Conservation (phyloP, 345 rosid species). For the Pistacia vera region DNA sequence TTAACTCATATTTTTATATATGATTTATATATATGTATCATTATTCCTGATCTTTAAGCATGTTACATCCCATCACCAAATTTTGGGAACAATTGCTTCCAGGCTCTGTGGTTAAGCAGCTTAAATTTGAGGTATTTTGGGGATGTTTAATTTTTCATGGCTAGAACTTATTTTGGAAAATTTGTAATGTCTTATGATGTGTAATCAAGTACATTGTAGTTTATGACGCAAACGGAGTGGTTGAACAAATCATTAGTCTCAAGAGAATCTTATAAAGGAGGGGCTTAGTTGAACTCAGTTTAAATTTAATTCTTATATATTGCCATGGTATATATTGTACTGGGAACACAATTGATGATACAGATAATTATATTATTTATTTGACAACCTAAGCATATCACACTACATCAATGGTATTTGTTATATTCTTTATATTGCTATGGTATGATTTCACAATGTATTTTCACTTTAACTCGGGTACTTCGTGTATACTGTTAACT, state of each 20-base stretch:
- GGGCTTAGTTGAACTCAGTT: too few relatives aligned
- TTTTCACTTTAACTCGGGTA: not conserved
- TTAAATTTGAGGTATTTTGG: conserved; percentile 58
- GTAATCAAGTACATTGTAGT: not conserved
- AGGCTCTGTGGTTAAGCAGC: conserved; percentile 42
- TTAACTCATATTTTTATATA: not conserved
- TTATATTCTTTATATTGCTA: not conserved
- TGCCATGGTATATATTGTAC: not conserved
- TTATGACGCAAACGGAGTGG: not conserved
- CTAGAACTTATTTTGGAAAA: not conserved
- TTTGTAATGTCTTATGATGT: not conserved
- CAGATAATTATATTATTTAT: not conserved
- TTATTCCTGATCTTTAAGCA: conserved; percentile 46
- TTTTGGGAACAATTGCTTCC: conserved; percentile 43
- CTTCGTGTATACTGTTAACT: not conserved
- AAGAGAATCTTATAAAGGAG: not conserved
- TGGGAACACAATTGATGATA: not conserved
- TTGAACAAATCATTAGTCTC: not conserved
- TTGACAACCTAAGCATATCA: not conserved
- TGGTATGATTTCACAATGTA: not conserved
- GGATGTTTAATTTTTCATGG: not conserved
- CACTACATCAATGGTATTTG: not conserved
- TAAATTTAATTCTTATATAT: not conserved
- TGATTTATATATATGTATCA: conserved; percentile 23
- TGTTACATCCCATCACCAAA: conserved; percentile 29